Percentiles rank a stretch among this genome's conserved stretches.
phyloP scores from a whole-genome alignment of 768 basidiomycete species.

The Amanita fuliginea region DNA sequence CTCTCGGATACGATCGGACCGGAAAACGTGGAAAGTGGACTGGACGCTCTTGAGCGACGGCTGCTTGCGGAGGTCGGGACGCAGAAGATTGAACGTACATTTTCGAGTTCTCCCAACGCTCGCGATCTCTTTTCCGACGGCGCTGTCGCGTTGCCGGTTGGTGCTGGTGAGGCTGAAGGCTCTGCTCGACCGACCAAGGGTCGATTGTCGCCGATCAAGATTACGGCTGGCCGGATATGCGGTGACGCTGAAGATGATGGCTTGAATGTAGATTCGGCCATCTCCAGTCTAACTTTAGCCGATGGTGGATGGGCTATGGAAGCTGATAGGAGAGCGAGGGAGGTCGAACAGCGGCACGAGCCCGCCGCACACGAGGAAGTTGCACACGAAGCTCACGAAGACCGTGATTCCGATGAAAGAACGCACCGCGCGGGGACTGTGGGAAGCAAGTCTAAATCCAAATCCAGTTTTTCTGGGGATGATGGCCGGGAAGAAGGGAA shows the following conservation, averaged over 20 bases:
- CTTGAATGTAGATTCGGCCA: slow-evolving; percentile 34
- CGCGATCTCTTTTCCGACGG: slow-evolving; percentile 18
- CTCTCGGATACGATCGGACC: slow-evolving; percentile 8
- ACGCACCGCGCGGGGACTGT: slow-evolving; percentile 24
- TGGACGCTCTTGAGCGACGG: slow-evolving; percentile 64
- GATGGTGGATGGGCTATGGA: slow-evolving; percentile 13
- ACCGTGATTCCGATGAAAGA: slow-evolving; percentile 28
- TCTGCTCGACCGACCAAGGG: slow-evolving; percentile 1
- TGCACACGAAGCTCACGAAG: slow-evolving; percentile 16
- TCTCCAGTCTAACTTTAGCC: slow-evolving; percentile 43
- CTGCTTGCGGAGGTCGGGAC: slow-evolving; percentile 69
- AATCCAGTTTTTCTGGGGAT: slow-evolving; percentile 4
- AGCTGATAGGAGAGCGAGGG: slow-evolving; percentile 11
- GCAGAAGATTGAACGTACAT: slow-evolving; percentile 28
- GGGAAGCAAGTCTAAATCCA: slow-evolving; percentile 6
- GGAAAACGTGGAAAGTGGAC: slow-evolving; percentile 34
- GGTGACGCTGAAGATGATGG: slow-evolving; percentile 18
- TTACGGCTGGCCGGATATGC: slow-evolving; percentile 24
- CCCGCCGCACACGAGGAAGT: slow-evolving; percentile 5
- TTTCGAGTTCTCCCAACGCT: slow-evolving; percentile 19
- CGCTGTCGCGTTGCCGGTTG: not conserved
- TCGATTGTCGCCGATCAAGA: slow-evolving; percentile 7
- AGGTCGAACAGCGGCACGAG: slow-evolving; percentile 7
- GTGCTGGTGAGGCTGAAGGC: not conserved
- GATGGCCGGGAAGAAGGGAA: slow-evolving; percentile 9